Evolutionary conservation across 805 yeast species (phyloP), one percentile per base, ranked within the genome.

Genomic region (Saccharomycopsis babjevae): DNA sequence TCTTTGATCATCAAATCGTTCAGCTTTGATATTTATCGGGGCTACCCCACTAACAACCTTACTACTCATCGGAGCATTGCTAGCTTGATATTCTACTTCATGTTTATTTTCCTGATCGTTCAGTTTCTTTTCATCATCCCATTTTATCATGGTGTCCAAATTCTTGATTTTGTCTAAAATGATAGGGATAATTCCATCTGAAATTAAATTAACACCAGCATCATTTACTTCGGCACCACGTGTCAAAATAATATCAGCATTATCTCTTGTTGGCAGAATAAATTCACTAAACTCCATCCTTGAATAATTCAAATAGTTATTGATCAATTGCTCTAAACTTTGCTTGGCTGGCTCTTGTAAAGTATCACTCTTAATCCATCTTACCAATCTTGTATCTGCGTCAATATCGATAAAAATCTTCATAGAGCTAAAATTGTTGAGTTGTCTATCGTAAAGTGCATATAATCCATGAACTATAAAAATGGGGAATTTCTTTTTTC

Each of bases 331-430:
- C 11, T 67, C 69, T 6, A 76, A 65, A 22, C 67, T 66, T 2
- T 60, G 50, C 0, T 67, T 64, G 6, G 67, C 68, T 20, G 52
- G 52, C 5, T 63, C 63, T 10, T 62, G 66, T 2, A 72, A 1
- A 25, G 55, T 36, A 42, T 61, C 40, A 64, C 70, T 13, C 65
- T 59, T 11, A 62, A 74, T 85, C 87, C 94, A 83, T 65, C 96
- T 80, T n/a, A 89, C 84, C 50, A 92, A 74, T 59, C 97, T 74
- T 5, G 87, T 83, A 71, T 92, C 98, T 0, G 93, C 83, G 71
- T 92, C 97, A 64, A 90, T 81, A 66, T 89, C 94, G 16, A 92
- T 77, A 67, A 86, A 92, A 1, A 92, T 82, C 68, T 83, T 86
- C 65, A 91, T 75, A 0, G 82, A 76, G 0, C 92, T 84, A 68